Base-by-base conservation (phyloP, 208 protist genomes). In the Trypanosoma grayi region DNA sequence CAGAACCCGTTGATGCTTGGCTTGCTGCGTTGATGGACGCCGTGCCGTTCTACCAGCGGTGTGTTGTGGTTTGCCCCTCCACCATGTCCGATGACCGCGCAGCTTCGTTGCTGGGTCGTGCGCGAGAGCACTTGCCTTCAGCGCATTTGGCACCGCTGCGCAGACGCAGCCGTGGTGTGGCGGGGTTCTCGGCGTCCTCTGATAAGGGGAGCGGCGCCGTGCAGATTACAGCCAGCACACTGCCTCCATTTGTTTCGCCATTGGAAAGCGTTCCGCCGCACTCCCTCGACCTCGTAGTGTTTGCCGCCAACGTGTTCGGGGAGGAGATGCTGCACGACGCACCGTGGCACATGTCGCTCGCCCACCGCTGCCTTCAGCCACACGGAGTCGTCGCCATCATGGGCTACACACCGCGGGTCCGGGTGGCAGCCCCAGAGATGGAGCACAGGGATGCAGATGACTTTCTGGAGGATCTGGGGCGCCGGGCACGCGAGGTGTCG, bases 341-440 rank as follows among this genome's bases (percentile, higher is more conserved):
- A 5, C 84, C 88, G 52, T 90, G 79, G 79, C 81, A 92, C 70
- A 66, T 92, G 53, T 90, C 84, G 13, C 61, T 80, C 14, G 88
- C 85, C 5, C 81, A 92, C 63, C 77, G 79, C 9, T 72, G 64
- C 10, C 65, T 94, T 25, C 70, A 71, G 8, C 75, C 81, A 0
- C 82, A 94, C 65, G 88, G 88, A 18, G 88, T 94, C 24, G 51
- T 94, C 7, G 80, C 75, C 0, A 78, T 94, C 2, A 37, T 89
- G 8, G 88, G 88, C 20, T 72, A 81, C 48, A 52, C 44, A 22
- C 43, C 55, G 1, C 50, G 70, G 0, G 36, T 78, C 11, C 36
- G 51, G 1, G 76, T 90, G 20, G 72, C 56, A 6, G 81, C 79
- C 1, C 82, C 88, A 9, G 63, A 59, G 11, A 79, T 72, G 68